Conservation (phyloP, 768 basidiomycete species). For the Boletellus ananiceps region DNA sequence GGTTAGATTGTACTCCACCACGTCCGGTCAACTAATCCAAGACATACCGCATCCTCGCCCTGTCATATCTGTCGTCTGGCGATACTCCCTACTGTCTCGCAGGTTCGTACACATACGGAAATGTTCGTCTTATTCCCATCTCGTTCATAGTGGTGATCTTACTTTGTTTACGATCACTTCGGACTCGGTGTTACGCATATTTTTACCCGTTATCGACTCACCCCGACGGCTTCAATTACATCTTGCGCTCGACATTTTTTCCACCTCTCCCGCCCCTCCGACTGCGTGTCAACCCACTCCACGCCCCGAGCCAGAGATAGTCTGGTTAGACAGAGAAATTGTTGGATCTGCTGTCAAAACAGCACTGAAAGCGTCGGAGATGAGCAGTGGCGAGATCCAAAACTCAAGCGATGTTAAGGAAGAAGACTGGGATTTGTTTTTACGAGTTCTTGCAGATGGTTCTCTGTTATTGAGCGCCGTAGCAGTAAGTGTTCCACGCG, state of each 20-base stretch:
- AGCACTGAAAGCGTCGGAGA: conserved; percentile 35
- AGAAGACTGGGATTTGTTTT: conserved; percentile 76
- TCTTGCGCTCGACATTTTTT: conserved; percentile 65
- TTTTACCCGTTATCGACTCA: conserved; percentile 82
- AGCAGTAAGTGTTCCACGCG: conserved; percentile 46
- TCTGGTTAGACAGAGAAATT: conserved; percentile 66
- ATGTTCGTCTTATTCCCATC: conserved; percentile 1
- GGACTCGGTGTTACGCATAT: conserved; percentile 79
- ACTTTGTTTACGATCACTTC: conserved; percentile 81
- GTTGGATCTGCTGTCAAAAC: conserved; percentile 46
- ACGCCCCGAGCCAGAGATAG: conserved; percentile 46
- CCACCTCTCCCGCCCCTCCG: conserved; percentile 51
- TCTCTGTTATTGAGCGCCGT: conserved; percentile 71
- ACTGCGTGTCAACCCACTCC: conserved; percentile 26
- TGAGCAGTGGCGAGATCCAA: conserved; percentile 21
- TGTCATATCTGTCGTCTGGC: conserved; percentile 67
- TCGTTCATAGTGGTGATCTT: conserved; percentile 56
- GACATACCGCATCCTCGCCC: conserved; percentile 69
- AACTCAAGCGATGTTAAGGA: conserved; percentile 60
- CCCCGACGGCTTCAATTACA: conserved; percentile 84
- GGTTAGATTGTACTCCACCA: conserved; percentile 67
- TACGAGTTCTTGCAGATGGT: conserved; percentile 67
- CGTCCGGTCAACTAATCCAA: conserved; percentile 66
- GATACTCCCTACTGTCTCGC: conserved; percentile 62
- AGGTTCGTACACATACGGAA: conserved; percentile 39